Conservation (phyloP, 306 rosid species). For the Datisca glomerata region DNA sequence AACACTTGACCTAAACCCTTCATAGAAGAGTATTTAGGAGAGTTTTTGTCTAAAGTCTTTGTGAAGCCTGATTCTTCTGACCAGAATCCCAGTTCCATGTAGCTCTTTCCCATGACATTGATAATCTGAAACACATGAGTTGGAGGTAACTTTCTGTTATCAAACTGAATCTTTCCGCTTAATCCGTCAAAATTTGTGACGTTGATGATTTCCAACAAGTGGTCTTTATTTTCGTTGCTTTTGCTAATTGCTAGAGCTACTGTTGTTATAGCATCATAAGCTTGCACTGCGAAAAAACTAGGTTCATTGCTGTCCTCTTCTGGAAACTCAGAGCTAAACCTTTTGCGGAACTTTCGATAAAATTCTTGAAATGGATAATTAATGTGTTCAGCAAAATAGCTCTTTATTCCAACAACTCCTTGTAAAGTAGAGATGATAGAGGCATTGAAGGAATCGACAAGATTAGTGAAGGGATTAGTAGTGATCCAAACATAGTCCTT, state of each 20-base stretch:
- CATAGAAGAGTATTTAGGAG: constrained; percentile 16
- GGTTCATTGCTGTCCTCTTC: constrained; percentile 29
- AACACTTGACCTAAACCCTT: constrained; percentile 18
- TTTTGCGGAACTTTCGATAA: constrained; percentile 10
- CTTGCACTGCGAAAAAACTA: constrained; percentile 26
- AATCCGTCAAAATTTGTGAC: constrained; percentile 17
- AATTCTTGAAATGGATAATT: constrained; percentile 10
- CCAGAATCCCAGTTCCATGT: constrained; percentile 40
- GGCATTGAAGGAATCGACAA: constrained; percentile 35
- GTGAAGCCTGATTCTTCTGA: constrained; percentile 28
- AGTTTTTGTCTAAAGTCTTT: background rate
- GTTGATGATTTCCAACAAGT: constrained; percentile 20
- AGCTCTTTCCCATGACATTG: constrained; percentile 32
- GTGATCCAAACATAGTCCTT: constrained; percentile 45
- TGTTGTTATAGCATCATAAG: constrained; percentile 35
- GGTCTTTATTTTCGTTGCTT: constrained; percentile 4
- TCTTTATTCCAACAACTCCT: constrained; percentile 36
- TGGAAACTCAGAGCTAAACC: constrained; percentile 19
- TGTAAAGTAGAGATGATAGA: constrained; percentile 31
- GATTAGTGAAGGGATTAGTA: constrained; percentile 31
- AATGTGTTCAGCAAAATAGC: constrained; percentile 16
- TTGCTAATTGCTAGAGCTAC: constrained; percentile 24
- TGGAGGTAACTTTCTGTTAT: constrained; percentile 10
- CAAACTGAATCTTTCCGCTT: constrained; percentile 16
- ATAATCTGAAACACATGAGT: constrained; percentile 22